Percentiles rank a stretch among this genome's conserved stretches.
Evolutionary conservation across 768 basidiomycete genomes (phyloP).

Genomic region (Leucocoprinus birnbaumii): DNA sequence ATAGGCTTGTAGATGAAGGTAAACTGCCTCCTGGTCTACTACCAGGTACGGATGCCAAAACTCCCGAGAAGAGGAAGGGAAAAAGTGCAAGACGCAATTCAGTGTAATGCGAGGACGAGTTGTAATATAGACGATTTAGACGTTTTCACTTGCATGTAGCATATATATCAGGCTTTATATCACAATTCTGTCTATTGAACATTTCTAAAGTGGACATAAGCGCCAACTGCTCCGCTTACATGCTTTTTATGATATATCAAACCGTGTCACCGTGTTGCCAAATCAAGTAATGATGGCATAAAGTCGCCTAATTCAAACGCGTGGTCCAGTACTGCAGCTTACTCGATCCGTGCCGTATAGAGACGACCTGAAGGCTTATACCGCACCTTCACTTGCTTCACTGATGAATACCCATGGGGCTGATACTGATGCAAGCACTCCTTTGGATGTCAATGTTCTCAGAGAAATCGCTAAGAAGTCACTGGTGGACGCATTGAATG

Average conservation of each 20-base stretch:
- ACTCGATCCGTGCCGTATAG: too few relatives aligned
- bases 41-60: conserved; percentile 48
- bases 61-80: conserved; percentile 61
- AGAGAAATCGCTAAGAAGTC: conserved; percentile 79
- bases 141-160: conserved; percentile 5
- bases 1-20: conserved; percentile 81
- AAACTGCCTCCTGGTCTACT: conserved; percentile 74
- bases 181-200: too few relatives aligned
- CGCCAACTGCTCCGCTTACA: too few relatives aligned
- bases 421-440: conserved; percentile 11
- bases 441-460: conserved; percentile 63
- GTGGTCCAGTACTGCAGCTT: too few relatives aligned
- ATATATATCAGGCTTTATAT: neutral
- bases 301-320: too few relatives aligned
- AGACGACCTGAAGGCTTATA: too few relatives aligned
- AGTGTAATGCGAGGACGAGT: conserved; percentile 36
- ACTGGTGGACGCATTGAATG: conserved; percentile 84
- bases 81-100: conserved; percentile 79
- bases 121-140: neutral
- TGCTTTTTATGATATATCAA: too few relatives aligned
- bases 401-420: neutral
- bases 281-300: too few relatives aligned
- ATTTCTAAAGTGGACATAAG: too few relatives aligned
- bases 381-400: conserved; percentile 18
- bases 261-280: too few relatives aligned